Conservation (phyloP, 306 rosid genomes). For the Trichosanthes cucumerina region DNA sequence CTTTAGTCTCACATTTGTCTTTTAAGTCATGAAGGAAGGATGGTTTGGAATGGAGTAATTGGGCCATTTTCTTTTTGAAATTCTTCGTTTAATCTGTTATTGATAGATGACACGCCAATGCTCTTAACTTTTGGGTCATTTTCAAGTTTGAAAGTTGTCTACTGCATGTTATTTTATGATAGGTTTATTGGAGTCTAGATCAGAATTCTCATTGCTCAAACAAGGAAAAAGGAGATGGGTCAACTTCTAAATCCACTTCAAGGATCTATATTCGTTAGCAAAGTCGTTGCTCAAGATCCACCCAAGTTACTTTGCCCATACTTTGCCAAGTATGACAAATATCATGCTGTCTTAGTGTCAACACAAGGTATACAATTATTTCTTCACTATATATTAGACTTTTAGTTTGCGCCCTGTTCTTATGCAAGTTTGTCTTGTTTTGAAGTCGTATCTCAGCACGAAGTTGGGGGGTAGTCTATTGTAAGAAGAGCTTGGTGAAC, state of each 20-base stretch:
- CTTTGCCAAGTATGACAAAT: conserved; percentile 17
- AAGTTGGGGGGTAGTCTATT: conserved; percentile 18
- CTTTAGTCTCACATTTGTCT: background rate
- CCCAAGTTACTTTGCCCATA: conserved; percentile 24
- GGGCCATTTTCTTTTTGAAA: background rate
- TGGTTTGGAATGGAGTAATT: background rate
- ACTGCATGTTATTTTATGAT: background rate
- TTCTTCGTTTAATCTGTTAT: background rate
- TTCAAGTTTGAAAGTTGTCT: background rate
- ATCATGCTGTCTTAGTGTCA: conserved; percentile 17
- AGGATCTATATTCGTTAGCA: conserved; percentile 23
- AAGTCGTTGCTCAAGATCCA: conserved; percentile 17
- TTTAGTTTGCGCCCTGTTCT: background rate
- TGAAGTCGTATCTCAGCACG: conserved; percentile 33
- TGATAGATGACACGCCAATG: background rate
- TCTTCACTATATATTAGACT: background rate
- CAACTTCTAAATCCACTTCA: conserved; percentile 33
- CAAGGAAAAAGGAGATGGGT: conserved; percentile 25
- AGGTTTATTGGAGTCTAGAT: background rate
- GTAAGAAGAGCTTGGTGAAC: conserved; percentile 20
- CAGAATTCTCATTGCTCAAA: background rate
- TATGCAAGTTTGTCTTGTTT: conserved; percentile 9
- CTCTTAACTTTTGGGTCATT: background rate
- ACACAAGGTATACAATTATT: conserved; percentile 26
- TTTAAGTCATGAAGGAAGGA: background rate